Evolutionary conservation across 805 yeast species (phyloP).

Genomic region (Metschnikowia henanensis): DNA sequence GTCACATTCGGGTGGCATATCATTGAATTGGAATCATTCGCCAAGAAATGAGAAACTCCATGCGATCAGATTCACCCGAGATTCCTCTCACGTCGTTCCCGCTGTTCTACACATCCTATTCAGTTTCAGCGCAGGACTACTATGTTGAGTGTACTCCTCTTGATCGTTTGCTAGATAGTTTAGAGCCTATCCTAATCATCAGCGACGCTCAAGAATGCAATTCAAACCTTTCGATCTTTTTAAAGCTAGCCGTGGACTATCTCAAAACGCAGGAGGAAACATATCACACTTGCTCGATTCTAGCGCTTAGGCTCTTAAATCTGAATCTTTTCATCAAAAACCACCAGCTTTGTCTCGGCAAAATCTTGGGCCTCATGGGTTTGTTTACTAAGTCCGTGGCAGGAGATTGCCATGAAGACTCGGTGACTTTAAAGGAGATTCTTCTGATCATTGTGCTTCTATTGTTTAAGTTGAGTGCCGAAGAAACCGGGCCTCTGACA

Average conservation of each 20-base stretch:
- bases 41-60: background rate
- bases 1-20: too few relatives aligned
- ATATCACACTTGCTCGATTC: constrained; percentile 33
- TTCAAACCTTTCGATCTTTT: constrained; percentile 33
- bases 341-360: constrained; percentile 36
- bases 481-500: constrained; percentile 17
- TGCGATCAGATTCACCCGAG: constrained; percentile 5
- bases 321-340: constrained; percentile 42
- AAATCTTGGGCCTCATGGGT: constrained; percentile 33
- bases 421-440: constrained; percentile 32
- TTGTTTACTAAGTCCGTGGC: constrained; percentile 24
- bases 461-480: constrained; percentile 33
- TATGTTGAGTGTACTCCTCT: background rate
- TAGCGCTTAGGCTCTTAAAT: constrained; percentile 35
- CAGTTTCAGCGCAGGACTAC: background rate
- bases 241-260: constrained; percentile 36
- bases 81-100: constrained; percentile 9
- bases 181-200: constrained; percentile 27
- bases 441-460: constrained; percentile 34
- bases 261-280: constrained; percentile 19
- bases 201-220: constrained; percentile 43
- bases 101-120: background rate
- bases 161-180: constrained; percentile 10
- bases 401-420: constrained; percentile 10
- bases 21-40: background rate